phyloP scores from a whole-genome alignment of 108 stramenopile species.

The Fragilariopsis cylindrus region DNA sequence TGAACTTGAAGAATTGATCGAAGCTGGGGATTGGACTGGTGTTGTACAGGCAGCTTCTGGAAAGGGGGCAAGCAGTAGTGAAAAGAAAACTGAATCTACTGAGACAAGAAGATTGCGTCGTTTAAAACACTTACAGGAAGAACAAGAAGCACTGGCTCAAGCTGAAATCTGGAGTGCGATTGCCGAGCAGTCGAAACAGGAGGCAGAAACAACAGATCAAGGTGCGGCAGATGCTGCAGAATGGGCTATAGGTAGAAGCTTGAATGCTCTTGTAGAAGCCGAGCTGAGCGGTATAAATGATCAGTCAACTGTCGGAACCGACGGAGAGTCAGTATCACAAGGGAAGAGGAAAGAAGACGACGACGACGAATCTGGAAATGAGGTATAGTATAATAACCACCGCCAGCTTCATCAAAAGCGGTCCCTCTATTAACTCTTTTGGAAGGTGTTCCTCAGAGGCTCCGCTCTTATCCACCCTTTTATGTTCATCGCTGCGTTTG shows the following conservation, averaged over 20 bases:
- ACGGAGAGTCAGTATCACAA: conserved; percentile 8
- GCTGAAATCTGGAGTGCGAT: conserved; percentile 79
- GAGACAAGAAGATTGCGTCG: conserved; percentile 26
- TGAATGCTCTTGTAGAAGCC: conserved; percentile 47
- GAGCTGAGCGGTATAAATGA: conserved; percentile 34
- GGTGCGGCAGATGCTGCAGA: conserved; percentile 84
- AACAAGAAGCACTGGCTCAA: conserved; percentile 85
- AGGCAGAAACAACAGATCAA: conserved; percentile 37
- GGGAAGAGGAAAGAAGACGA: conserved; percentile 4
- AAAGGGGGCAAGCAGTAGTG: neutral
- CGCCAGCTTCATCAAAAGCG: neutral
- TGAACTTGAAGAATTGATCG: conserved; percentile 76
- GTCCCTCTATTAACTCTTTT: conserved; percentile 1
- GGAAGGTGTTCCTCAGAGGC: conserved; percentile 6
- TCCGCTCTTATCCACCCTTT: neutral
- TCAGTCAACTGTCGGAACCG: conserved; percentile 17
- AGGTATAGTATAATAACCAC: conserved; percentile 1
- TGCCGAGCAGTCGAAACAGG: conserved; percentile 77
- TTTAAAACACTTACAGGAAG: conserved; percentile 58
- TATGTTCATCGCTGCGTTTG: too few species aligned
- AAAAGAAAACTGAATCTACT: conserved; percentile 15
- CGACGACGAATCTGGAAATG: conserved; percentile 12
- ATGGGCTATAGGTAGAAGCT: conserved; percentile 84
- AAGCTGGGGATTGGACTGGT: conserved; percentile 82
- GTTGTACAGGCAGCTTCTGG: conserved; percentile 69